These are phyloP conservation scores for Kalaharituber pfeilii DNA, from an alignment of 2,329 filamentous ascomycete genomes.

Conservation along the genomic window DNA sequence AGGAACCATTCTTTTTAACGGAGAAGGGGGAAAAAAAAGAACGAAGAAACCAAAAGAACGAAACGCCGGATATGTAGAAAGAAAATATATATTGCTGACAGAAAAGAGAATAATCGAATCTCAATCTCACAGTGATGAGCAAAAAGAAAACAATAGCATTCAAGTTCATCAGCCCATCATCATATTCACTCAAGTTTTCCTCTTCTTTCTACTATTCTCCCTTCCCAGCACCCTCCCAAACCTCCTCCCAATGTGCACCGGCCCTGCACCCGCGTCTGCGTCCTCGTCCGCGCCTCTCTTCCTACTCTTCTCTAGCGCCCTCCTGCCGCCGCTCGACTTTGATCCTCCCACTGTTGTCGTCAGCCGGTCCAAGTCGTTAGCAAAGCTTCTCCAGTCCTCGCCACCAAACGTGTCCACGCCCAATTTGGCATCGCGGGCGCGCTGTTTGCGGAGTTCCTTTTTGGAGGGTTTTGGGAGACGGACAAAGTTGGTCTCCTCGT, in stretches of 20 bases:
- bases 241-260: constrained; percentile 47
- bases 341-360: constrained; percentile 48
- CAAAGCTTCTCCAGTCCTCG: constrained; percentile 74
- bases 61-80: too few species aligned
- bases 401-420: constrained; percentile 55
- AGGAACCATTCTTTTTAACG: too few species aligned
- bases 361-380: constrained; percentile 52
- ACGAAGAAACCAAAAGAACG: too few species aligned
- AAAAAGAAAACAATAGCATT: too few species aligned
- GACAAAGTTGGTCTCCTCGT: constrained; percentile 85
- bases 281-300: constrained; percentile 65
- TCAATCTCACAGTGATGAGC: too few species aligned
- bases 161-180: too few species aligned
- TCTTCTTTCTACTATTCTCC: constrained; percentile 29
- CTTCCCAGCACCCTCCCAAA: constrained; percentile 53
- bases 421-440: constrained; percentile 43
- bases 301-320: constrained; percentile 61
- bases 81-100: too few species aligned
- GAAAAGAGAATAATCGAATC: too few species aligned
- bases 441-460: constrained; percentile 43
- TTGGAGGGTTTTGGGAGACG: constrained; percentile 74
- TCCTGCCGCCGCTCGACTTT: constrained; percentile 38
- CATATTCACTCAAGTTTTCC: too few species aligned
- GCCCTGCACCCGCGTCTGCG: constrained; percentile 35
- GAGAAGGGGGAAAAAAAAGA: too few species aligned